Base-by-base conservation (phyloP, 2,329 filamentous ascomycete species). In the Emmonsiellopsis sp. region DNA sequence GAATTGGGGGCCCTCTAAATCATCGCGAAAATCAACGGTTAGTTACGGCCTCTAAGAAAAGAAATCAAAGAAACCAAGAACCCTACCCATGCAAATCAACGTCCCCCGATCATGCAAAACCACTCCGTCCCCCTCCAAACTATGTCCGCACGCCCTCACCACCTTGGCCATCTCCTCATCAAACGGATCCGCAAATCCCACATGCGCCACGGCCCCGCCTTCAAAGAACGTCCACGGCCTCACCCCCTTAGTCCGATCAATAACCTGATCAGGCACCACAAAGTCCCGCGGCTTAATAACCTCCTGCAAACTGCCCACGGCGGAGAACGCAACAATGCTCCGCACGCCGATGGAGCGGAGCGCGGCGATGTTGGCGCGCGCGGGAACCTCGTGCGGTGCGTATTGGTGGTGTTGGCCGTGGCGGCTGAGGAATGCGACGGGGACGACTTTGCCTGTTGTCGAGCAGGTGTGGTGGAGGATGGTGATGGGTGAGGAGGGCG, bases 331-430 rank as follows among this genome's bases (percentile, higher is more conserved):
- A 67, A 98, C 88, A 69, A 97, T 82, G 68, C 84, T 87, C 65
- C 91, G 85, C 45, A 97, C 93, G 61, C 93, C 93, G 57, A 98
- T 79, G 63, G 82, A 84, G 60, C 93, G 85, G 58, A 98, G 79
- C n/a, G 93, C 93, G n/a, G 93, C 92, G 65, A 98, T 95, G 77
- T 97, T 98, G 72, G 93, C 93, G 59, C 89, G 89, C 60, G 85
- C 82, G 55, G 91, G 90, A n/a, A 98, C 87, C 73, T 98, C 93
- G 67, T 96, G 91, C 0, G 93, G 93, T 5, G 91, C 89, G 61
- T 87, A 79, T 72, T 96, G 82, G 76, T 98, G 93, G 80, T 93
- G 79, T 10, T 83, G 69, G 60, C 93, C 93, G 73, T 98, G 93
- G 44, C 93, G 89, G 58, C 91, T 89, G 62, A 98, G 82, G 78